These are phyloP conservation scores for Thermoascus crustaceus DNA, from an alignment of 2,329 filamentous ascomycete genomes.

Conservation along the genomic window DNA sequence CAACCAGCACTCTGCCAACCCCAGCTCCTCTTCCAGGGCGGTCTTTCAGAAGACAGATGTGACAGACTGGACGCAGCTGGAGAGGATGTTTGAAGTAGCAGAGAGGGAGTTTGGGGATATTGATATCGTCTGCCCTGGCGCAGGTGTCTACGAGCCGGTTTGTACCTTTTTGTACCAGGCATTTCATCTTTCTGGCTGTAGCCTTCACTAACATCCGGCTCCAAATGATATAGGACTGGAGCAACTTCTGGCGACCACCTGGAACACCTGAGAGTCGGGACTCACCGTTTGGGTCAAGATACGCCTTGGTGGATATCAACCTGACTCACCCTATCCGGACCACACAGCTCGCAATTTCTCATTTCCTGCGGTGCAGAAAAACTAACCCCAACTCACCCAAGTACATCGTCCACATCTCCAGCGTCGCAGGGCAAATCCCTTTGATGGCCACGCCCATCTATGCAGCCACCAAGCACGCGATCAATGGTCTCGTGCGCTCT, in stretches of 20 bases:
- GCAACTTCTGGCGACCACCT: constrained; percentile 45
- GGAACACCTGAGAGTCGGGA: constrained; percentile 37
- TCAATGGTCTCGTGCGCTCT: constrained; percentile 43
- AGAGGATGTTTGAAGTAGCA: constrained; percentile 42
- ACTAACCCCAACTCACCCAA: constrained; percentile 30
- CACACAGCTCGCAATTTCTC: constrained; percentile 43
- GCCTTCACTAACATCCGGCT: too few species aligned
- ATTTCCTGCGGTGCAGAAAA: constrained; percentile 33
- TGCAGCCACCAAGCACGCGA: constrained; percentile 41
- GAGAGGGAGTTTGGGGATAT: constrained; percentile 40
- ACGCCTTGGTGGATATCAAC: constrained; percentile 43
- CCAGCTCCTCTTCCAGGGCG: constrained; percentile 22
- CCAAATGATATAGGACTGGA: constrained; percentile 36
- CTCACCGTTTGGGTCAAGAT: constrained; percentile 30
- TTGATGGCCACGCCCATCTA: constrained; percentile 39
- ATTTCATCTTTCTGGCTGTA: too few species aligned
- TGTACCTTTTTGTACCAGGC: too few species aligned
- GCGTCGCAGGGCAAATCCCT: constrained; percentile 37
- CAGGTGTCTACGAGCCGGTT: constrained; percentile 39
- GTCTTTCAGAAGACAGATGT: constrained; percentile 43
- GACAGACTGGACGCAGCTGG: constrained; percentile 42
- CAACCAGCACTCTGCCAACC: constrained; percentile 25
- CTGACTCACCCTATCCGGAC: constrained; percentile 45
- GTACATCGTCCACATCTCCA: constrained; percentile 42
- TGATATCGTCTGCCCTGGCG: constrained; percentile 41